Percentiles rank a stretch among this genome's conserved stretches.
phyloP scores from a whole-genome alignment of 257 asterid genomes.

The Solanum pimpinellifolium region DNA sequence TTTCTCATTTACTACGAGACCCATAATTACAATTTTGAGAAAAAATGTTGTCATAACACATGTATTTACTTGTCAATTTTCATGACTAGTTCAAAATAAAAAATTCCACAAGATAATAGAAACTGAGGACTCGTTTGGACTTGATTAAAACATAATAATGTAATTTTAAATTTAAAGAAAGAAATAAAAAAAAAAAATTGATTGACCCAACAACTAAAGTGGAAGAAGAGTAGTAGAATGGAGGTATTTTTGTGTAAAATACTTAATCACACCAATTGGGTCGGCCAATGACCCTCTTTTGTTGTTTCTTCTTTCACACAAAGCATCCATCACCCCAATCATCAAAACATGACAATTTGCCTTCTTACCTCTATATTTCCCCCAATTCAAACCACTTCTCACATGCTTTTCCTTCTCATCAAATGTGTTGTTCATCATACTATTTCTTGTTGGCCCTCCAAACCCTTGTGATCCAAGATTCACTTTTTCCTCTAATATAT shows the following conservation, averaged over 20 bases:
- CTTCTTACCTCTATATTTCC: neutral
- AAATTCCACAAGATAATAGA: neutral
- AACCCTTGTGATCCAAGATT: constrained; percentile 4
- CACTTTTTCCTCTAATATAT: neutral
- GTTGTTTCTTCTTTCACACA: neutral
- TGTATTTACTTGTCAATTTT: neutral
- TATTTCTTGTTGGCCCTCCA: constrained; percentile 9
- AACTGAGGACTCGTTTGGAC: neutral
- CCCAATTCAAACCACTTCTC: neutral
- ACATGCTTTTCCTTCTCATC: constrained; percentile 10
- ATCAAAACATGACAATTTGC: neutral
- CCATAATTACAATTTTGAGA: neutral
- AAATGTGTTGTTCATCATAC: constrained; percentile 22
- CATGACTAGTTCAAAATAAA: neutral
- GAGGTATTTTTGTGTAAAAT: neutral
- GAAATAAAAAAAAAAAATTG: neutral
- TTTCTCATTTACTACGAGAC: neutral
- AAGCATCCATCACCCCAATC: neutral
- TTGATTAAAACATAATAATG: neutral
- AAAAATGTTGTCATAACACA: neutral
- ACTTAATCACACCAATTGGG: neutral
- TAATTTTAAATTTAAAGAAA: no score
- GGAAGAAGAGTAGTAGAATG: neutral
- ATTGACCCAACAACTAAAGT: neutral
- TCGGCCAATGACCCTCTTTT: neutral